phyloP scores from a whole-genome alignment of 306 rosid genomes.

The Vigna unguiculata region DNA sequence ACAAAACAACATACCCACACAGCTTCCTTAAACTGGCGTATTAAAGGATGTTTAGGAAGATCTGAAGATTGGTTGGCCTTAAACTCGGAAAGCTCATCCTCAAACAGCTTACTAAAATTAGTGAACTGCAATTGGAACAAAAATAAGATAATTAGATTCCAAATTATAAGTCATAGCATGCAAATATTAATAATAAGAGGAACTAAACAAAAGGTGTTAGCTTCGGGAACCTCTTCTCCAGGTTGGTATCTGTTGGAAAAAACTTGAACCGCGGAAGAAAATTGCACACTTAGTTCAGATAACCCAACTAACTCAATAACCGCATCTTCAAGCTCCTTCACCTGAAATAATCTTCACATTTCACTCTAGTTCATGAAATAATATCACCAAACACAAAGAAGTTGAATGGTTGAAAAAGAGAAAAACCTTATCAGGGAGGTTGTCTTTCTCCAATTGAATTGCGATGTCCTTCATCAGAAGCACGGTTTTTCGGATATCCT shows the following conservation, averaged over 20 bases:
- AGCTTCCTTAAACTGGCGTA: conserved; percentile 85
- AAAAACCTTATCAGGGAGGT: conserved; percentile 62
- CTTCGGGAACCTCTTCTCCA: conserved; percentile 64
- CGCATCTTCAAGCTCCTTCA: conserved; percentile 78
- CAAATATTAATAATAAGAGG: background rate
- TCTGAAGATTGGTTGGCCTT: conserved; percentile 57
- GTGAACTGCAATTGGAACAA: conserved; percentile 56
- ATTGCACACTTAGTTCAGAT: conserved; percentile 58
- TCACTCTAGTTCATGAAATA: background rate
- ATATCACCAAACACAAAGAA: conserved; percentile 1
- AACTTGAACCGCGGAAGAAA: conserved; percentile 69
- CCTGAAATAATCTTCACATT: conserved; percentile 52
- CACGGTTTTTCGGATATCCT: conserved; percentile 71
- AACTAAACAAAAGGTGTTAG: background rate
- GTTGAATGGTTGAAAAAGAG: background rate
- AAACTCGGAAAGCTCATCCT: conserved; percentile 60
- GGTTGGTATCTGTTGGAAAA: conserved; percentile 68
- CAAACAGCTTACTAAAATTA: conserved; percentile 72
- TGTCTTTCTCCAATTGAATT: conserved; percentile 75
- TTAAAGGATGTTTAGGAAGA: conserved; percentile 49
- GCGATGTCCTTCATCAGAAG: conserved; percentile 75
- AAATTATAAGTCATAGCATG: background rate
- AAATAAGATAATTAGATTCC: conserved; percentile 37
- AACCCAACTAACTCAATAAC: conserved; percentile 60
- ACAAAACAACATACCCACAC: conserved; percentile 74